These are phyloP conservation scores for Adansonia digitata DNA, from an alignment of 345 rosid species.

Conservation along the genomic window DNA sequence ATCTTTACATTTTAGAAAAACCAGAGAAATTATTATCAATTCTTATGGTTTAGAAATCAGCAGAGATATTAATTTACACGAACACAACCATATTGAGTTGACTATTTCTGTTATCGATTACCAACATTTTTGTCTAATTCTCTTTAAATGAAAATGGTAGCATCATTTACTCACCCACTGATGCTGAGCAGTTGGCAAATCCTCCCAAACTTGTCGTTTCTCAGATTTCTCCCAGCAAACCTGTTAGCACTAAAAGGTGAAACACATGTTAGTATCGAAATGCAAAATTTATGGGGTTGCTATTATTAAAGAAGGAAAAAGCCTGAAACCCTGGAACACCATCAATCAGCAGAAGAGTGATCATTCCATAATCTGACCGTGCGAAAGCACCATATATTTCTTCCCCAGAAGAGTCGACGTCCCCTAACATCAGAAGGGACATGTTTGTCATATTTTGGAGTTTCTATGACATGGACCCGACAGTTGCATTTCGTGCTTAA, in stretches of 20 bases:
- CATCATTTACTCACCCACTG: conserved; percentile 46
- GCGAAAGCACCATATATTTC: conserved; percentile 66
- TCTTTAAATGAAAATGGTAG: too few species aligned
- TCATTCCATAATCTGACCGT: conserved; percentile 83
- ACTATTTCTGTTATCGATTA: too few species aligned
- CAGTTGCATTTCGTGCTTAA: background rate
- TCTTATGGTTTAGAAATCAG: background rate
- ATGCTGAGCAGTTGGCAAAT: conserved; percentile 50
- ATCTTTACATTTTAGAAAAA: background rate
- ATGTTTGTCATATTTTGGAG: conserved; percentile 11
- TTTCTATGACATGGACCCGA: background rate
- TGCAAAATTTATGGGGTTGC: background rate
- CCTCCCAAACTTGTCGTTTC: conserved; percentile 64
- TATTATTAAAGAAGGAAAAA: conserved; percentile 9
- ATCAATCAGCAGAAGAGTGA: conserved; percentile 69
- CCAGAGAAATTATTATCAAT: too few species aligned
- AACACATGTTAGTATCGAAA: background rate
- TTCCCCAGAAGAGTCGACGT: conserved; percentile 30
- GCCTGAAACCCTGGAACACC: conserved; percentile 90
- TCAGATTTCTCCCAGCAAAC: conserved; percentile 66
- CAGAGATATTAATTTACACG: too few species aligned
- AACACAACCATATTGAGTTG: too few species aligned
- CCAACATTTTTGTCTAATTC: too few species aligned
- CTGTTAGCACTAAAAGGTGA: conserved; percentile 28
- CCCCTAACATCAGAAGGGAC: conserved; percentile 38